phyloP scores from a whole-genome alignment of 2,329 filamentous ascomycete species.

The Trichophyton mentagrophytes region DNA sequence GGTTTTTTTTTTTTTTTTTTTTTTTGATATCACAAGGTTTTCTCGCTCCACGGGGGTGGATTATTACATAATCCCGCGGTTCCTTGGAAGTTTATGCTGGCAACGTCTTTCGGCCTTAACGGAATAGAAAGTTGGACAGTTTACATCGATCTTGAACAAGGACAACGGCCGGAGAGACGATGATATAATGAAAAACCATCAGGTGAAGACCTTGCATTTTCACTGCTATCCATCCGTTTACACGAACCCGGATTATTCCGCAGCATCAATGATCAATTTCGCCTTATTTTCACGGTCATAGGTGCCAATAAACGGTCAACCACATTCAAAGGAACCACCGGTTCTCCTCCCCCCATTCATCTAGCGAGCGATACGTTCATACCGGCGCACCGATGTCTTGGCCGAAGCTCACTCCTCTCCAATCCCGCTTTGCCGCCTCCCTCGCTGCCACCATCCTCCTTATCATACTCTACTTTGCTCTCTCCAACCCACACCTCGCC shows the following conservation, averaged over 20 bases:
- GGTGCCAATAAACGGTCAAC: slow-evolving; percentile 42
- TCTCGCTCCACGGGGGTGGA: background rate
- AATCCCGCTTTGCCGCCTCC: slow-evolving; percentile 59
- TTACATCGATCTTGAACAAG: background rate
- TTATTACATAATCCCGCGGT: background rate
- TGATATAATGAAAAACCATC: background rate
- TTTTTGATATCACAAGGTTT: background rate
- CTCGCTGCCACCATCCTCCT: slow-evolving; percentile 49
- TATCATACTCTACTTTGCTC: slow-evolving; percentile 47
- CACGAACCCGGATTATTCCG: background rate
- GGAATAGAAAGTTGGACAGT: background rate
- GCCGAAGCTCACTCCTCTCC: slow-evolving; percentile 50
- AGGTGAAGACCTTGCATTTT: background rate
- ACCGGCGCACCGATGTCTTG: slow-evolving; percentile 25
- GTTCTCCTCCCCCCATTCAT: background rate
- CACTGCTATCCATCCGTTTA: background rate
- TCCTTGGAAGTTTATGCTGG: background rate
- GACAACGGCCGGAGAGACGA: background rate
- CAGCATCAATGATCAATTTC: background rate
- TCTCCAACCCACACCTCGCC: slow-evolving; percentile 48
- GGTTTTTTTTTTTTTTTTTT: no score
- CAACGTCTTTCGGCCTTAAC: background rate
- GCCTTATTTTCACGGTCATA: background rate
- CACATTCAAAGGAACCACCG: slow-evolving; percentile 23
- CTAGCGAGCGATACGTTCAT: background rate